A percentile compares a stretch with the other conserved stretches of the same genome.
Conservation (phyloP, 2,329 filamentous ascomycete species). For the Chrysosporium queenslandicum region DNA sequence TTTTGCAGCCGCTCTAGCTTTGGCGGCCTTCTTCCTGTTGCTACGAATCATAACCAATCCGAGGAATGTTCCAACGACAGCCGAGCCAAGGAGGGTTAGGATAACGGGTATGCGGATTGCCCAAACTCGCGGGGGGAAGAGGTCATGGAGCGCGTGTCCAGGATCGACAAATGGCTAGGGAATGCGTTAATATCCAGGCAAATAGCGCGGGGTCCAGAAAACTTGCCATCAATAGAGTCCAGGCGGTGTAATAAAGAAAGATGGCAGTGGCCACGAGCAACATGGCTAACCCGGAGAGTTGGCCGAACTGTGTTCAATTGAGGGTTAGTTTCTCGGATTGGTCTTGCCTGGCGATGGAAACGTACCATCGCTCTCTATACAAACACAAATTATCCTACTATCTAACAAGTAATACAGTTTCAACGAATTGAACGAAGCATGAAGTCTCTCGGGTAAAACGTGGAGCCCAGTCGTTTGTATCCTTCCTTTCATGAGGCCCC, state of each 20-base stretch:
- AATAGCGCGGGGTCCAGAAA: not conserved
- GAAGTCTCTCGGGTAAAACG: no score
- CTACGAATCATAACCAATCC: constrained; percentile 97
- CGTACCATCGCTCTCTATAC: constrained; percentile 15
- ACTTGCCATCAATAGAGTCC: constrained; percentile 90
- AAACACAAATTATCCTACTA: not conserved
- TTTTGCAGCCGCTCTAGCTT: constrained; percentile 71
- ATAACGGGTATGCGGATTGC: constrained; percentile 97
- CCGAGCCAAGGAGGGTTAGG: constrained; percentile 78
- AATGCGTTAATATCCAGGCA: constrained; percentile 6
- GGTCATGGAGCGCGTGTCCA: constrained; percentile 81
- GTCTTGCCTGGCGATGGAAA: constrained; percentile 4
- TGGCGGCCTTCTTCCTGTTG: constrained; percentile 94
- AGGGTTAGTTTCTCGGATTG: not conserved
- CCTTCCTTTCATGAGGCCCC: no score
- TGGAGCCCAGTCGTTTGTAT: no score
- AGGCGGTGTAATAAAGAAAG: constrained; percentile 90
- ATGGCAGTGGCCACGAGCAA: constrained; percentile 61
- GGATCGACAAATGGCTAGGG: constrained; percentile 88
- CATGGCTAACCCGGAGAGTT: constrained; percentile 67
- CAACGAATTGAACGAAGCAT: not conserved
- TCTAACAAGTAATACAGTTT: not conserved
- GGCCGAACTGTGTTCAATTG: constrained; percentile 64
- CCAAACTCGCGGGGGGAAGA: constrained; percentile 97
- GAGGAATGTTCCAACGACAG: constrained; percentile 92